These are phyloP conservation scores for Lablab purpureus DNA, from an alignment of 306 rosid species.

Conservation along the genomic window DNA sequence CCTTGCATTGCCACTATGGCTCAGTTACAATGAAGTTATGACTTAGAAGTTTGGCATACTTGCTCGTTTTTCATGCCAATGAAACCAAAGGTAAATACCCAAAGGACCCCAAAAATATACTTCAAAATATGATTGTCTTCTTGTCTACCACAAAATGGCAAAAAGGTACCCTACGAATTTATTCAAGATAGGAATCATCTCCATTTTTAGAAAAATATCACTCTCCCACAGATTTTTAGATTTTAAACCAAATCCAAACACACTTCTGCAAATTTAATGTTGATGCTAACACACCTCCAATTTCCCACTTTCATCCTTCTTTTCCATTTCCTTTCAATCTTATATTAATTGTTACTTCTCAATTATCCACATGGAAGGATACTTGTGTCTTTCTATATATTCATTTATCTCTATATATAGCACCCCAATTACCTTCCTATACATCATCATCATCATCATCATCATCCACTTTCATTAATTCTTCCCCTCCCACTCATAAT, in stretches of 20 bases:
- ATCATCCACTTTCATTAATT: conserved; percentile 21
- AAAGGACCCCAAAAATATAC: conserved; percentile 48
- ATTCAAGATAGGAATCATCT: conserved; percentile 41
- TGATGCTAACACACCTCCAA: conserved; percentile 42
- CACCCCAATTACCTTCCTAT: background rate
- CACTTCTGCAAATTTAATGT: conserved; percentile 34
- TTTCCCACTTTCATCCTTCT: background rate
- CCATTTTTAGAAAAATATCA: conserved; percentile 52
- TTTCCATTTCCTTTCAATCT: conserved; percentile 27
- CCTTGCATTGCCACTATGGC: background rate
- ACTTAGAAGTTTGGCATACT: background rate
- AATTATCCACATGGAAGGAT: conserved; percentile 19
- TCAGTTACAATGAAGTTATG: background rate
- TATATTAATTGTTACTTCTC: background rate
- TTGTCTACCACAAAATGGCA: conserved; percentile 44
- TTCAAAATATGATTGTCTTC: conserved; percentile 39
- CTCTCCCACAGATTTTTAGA: conserved; percentile 51
- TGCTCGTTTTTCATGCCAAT: conserved; percentile 33
- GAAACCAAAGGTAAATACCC: conserved; percentile 31
- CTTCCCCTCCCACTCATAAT: conserved; percentile 23
- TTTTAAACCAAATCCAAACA: conserved; percentile 48
- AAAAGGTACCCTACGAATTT: conserved; percentile 43
- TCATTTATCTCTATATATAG: background rate
- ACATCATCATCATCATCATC: too few species aligned
- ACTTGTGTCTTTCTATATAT: background rate